Evolutionary conservation across 2,329 filamentous ascomycete genomes (phyloP).

Genomic region (Alternaria metachromatica): DNA sequence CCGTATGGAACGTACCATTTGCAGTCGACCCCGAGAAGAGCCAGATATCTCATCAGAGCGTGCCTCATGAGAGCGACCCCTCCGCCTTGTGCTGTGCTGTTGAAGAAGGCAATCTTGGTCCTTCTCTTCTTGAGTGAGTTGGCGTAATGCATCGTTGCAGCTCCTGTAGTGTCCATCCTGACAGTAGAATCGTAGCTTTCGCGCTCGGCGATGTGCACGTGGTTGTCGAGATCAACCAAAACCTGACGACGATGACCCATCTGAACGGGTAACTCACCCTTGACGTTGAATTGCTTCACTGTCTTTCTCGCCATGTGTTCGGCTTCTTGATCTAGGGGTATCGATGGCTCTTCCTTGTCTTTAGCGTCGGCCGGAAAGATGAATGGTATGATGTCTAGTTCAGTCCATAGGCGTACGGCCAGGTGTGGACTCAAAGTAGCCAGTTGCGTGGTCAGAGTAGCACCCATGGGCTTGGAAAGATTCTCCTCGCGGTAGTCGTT

Average conservation of each 20-base stretch:
- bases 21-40: conserved; percentile 70
- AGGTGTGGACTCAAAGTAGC: conserved; percentile 68
- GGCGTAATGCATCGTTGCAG: conserved; percentile 68
- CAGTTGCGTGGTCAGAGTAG: conserved; percentile 69
- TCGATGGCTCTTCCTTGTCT: conserved; percentile 49
- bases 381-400: conserved; percentile 77
- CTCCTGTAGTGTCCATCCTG: conserved; percentile 65
- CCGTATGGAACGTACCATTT: conserved; percentile 78
- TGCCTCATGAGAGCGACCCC: conserved; percentile 84
- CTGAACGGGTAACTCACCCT: conserved; percentile 3
- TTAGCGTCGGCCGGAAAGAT: conserved; percentile 55
- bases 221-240: conserved; percentile 68
- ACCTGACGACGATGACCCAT: conserved; percentile 11
- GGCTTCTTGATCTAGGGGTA: conserved; percentile 78
- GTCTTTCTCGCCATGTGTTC: conserved; percentile 83
- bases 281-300: conserved; percentile 55
- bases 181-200: conserved; percentile 69
- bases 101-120: conserved; percentile 78
- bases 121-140: conserved; percentile 68
- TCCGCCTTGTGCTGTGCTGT: conserved; percentile 78
- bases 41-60: conserved; percentile 74
- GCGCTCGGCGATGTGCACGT: conserved; percentile 65
- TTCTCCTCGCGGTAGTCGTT: conserved; percentile 68
- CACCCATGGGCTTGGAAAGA: conserved; percentile 75
- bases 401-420: conserved; percentile 75